phyloP scores from a whole-genome alignment of 805 yeast genomes.

The Priceomyces melissophilus region DNA sequence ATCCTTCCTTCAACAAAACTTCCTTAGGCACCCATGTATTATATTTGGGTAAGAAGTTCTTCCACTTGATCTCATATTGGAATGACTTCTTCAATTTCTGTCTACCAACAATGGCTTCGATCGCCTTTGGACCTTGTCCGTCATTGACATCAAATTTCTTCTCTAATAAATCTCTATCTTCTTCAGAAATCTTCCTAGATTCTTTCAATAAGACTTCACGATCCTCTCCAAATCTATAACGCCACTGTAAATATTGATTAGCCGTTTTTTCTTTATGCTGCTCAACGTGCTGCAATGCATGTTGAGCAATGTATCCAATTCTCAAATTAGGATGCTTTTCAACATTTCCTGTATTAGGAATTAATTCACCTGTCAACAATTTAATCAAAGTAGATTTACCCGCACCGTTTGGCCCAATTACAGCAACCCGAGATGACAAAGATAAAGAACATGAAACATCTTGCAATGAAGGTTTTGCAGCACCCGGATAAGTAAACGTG shows the following conservation, averaged over 20 bases:
- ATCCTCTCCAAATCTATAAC: constrained; percentile 96
- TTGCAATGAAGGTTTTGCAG: constrained; percentile 72
- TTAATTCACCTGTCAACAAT: constrained; percentile 85
- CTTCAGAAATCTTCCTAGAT: constrained; percentile 78
- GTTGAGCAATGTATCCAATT: constrained; percentile 98
- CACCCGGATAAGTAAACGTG: constrained; percentile 87
- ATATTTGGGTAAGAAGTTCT: constrained; percentile 78
- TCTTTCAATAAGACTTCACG: constrained; percentile 94
- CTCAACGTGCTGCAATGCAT: constrained; percentile 95
- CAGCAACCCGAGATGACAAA: constrained; percentile 93
- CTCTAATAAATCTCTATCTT: constrained; percentile 70
- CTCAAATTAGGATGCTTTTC: constrained; percentile 98
- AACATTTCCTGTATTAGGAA: constrained; percentile 83
- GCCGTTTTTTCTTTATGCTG: constrained; percentile 97
- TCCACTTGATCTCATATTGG: constrained; percentile 97
- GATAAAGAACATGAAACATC: constrained; percentile 88
- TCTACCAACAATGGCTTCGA: constrained; percentile 96
- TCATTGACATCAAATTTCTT: constrained; percentile 78
- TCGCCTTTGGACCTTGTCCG: constrained; percentile 81
- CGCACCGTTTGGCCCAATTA: constrained; percentile 98
- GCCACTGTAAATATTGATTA: constrained; percentile 96
- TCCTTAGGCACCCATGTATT: constrained; percentile 94
- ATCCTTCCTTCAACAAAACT: constrained; percentile 61
- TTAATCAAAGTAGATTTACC: constrained; percentile 96
- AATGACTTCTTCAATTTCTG: constrained; percentile 93